phyloP scores from a whole-genome alignment of 2,329 filamentous ascomycete species.

The Fusarium setosum region DNA sequence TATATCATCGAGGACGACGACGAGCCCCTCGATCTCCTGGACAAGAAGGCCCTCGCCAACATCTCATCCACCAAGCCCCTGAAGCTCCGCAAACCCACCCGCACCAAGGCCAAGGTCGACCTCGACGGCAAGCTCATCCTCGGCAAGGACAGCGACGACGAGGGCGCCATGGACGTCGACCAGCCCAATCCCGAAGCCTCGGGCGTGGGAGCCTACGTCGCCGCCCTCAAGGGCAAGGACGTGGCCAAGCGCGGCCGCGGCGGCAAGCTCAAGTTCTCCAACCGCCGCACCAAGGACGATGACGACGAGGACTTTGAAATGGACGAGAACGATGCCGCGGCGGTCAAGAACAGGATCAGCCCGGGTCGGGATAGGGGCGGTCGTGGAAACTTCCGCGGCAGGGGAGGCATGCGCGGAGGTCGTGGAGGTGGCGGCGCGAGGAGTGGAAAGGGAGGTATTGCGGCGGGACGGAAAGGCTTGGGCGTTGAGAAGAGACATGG shows the following conservation, averaged over 20 bases:
- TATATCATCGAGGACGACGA: conserved; percentile 97
- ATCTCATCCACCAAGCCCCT: conserved; percentile 91
- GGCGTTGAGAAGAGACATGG: conserved; percentile 62
- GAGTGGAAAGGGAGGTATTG: conserved; percentile 60
- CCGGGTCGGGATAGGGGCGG: conserved; percentile 53
- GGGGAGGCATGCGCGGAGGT: conserved; percentile 53
- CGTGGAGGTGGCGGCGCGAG: conserved; percentile 51
- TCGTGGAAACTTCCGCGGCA: conserved; percentile 46
- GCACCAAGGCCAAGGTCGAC: conserved; percentile 75
- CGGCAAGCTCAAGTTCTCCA: conserved; percentile 78
- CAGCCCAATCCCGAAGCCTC: conserved; percentile 66
- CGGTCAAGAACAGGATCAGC: conserved; percentile 62
- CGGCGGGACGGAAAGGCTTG: conserved; percentile 60
- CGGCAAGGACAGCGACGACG: conserved; percentile 65
- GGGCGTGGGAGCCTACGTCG: conserved; percentile 76
- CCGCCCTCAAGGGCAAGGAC: conserved; percentile 75
- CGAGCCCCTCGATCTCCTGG: conserved; percentile 93
- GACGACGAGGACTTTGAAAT: conserved; percentile 64
- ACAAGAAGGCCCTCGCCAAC: conserved; percentile 87
- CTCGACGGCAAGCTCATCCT: conserved; percentile 85
- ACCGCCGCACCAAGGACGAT: conserved; percentile 62
- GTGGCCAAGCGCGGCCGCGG: conserved; percentile 72
- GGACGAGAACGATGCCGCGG: conserved; percentile 63
- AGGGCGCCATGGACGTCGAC: conserved; percentile 73
- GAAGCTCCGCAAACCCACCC: conserved; percentile 67